Evolutionary conservation across 1,284 basidiomycete genomes (phyloP).

Genomic region (Stygiomarasmius scandens): DNA sequence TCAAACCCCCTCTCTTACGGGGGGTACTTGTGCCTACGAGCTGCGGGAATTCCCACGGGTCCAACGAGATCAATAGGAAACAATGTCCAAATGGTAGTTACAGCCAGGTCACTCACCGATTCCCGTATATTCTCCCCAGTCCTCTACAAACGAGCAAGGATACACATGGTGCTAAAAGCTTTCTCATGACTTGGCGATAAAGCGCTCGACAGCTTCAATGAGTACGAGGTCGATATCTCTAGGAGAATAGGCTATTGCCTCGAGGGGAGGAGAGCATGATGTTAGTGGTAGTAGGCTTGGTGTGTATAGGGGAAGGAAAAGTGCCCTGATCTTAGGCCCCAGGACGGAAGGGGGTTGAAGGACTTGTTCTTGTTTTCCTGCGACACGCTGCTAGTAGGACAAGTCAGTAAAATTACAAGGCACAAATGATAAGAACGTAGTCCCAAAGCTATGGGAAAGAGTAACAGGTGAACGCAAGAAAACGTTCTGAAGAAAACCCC

Average conservation of each 20-base stretch:
- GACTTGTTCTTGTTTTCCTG: constrained; percentile 88
- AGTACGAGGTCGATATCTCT: constrained; percentile 83
- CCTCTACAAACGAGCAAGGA: constrained; percentile 96
- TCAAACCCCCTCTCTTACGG: constrained; percentile 87
- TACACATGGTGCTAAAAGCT: constrained; percentile 93
- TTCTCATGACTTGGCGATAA: constrained; percentile 96
- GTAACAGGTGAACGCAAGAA: too few relatives aligned
- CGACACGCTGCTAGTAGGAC: constrained; percentile 52
- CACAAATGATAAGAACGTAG: too few relatives aligned
- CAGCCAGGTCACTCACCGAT: constrained; percentile 38
- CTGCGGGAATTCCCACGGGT: constrained; percentile 88
- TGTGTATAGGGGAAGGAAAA: neutral
- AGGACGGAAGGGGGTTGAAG: constrained; percentile 92
- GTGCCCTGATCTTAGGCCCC: constrained; percentile 85
- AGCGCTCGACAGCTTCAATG: constrained; percentile 94
- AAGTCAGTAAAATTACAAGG: too few relatives aligned
- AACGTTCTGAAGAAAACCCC: too few relatives aligned
- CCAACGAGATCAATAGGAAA: too few relatives aligned
- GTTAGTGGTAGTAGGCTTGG: too few relatives aligned
- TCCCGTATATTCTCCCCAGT: constrained; percentile 98
- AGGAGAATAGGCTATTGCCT: constrained; percentile 81
- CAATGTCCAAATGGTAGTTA: too few relatives aligned
- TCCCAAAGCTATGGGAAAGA: too few relatives aligned
- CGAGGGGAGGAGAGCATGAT: neutral
- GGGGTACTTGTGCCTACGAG: constrained; percentile 80